These are phyloP conservation scores for Goffeauzyma gilvescens DNA, from an alignment of 768 basidiomycete genomes.

Conservation along the genomic window DNA sequence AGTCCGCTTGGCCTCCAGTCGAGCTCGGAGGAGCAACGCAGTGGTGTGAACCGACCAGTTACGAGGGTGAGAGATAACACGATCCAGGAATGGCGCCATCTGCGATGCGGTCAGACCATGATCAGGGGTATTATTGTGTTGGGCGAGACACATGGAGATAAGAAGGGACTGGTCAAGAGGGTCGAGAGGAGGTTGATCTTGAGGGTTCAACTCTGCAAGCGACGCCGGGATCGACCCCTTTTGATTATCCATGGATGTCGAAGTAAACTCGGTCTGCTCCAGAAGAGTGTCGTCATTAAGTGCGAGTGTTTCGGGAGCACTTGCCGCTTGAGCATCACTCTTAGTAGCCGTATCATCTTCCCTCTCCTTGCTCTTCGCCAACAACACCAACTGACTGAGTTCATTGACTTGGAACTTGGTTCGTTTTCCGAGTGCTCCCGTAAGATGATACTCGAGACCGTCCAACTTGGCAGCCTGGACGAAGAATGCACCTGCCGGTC, in stretches of 20 bases:
- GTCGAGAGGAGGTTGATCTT: constrained; percentile 65
- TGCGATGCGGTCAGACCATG: constrained; percentile 83
- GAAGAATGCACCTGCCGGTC: constrained; percentile 55
- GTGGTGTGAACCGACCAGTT: constrained; percentile 97
- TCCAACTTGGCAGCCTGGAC: constrained; percentile 56
- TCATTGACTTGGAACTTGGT: constrained; percentile 82
- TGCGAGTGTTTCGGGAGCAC: constrained; percentile 42
- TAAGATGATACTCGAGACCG: constrained; percentile 70
- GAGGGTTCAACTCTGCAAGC: constrained; percentile 59
- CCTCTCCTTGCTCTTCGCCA: constrained; percentile 61
- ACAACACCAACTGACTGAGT: constrained; percentile 71
- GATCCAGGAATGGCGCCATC: constrained; percentile 75
- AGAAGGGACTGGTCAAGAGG: constrained; percentile 88
- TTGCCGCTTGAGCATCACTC: not conserved
- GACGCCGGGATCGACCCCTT: constrained; percentile 33
- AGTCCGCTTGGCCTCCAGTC: constrained; percentile 69
- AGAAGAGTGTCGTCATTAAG: constrained; percentile 93
- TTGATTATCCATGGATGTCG: constrained; percentile 34
- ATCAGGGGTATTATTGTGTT: constrained; percentile 66
- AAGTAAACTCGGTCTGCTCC: constrained; percentile 80
- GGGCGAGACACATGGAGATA: constrained; percentile 58
- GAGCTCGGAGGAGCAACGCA: constrained; percentile 78
- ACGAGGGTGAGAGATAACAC: constrained; percentile 64
- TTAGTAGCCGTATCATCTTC: constrained; percentile 19
- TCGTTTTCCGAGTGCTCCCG: constrained; percentile 76